phyloP scores from a whole-genome alignment of 176 grass and related monocot species.

The Oryza brachyantha region DNA sequence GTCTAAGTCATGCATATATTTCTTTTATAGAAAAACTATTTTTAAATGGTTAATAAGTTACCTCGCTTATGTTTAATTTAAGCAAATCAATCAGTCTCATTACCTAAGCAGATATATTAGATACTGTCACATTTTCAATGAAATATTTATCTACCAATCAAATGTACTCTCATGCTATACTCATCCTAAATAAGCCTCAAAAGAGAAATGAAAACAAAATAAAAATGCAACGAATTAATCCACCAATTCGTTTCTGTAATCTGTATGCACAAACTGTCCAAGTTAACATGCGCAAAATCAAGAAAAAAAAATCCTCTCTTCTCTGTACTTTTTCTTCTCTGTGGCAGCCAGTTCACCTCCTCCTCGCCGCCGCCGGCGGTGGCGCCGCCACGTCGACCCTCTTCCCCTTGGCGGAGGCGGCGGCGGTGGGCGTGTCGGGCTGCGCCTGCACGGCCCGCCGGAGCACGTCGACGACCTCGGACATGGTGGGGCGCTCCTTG shows the following conservation, averaged over 20 bases:
- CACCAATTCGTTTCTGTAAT: not conserved
- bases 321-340: not conserved
- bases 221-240: conserved; percentile 12
- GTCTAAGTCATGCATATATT: too few species aligned
- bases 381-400: not conserved
- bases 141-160: not conserved
- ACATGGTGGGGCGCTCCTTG: conserved; percentile 79
- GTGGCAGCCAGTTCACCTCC: not conserved
- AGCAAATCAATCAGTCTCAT: too few species aligned
- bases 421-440: not conserved
- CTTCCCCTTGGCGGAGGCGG: not conserved
- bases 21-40: too few species aligned
- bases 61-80: too few species aligned
- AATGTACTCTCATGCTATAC: not conserved
- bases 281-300: not conserved
- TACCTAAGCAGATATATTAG: too few species aligned
- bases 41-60: too few species aligned
- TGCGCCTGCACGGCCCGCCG: conserved; percentile 48
- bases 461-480: conserved; percentile 62
- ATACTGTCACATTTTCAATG: not conserved
- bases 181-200: not conserved
- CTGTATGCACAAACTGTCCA: conserved; percentile 5
- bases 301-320: not conserved
- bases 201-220: not conserved
- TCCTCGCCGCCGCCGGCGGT: conserved; percentile 11